phyloP scores from a whole-genome alignment of 257 asterid species.

The Penstemon davidsonii region DNA sequence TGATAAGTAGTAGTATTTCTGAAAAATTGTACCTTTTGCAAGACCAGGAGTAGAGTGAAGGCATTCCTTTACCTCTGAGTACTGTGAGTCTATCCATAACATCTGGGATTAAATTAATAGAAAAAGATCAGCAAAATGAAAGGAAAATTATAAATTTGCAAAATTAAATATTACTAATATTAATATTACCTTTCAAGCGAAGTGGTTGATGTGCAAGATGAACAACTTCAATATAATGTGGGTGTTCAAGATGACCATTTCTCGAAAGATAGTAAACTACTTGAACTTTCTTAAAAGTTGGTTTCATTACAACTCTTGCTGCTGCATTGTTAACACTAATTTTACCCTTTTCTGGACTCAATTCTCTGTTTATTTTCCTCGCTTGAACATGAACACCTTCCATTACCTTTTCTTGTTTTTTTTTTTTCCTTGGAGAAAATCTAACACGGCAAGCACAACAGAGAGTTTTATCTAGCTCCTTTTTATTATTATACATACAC shows the following conservation, averaged over 20 bases:
- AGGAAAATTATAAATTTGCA: not conserved
- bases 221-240: slow-evolving; percentile 77
- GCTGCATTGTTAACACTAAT: slow-evolving; percentile 1
- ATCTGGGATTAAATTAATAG: slow-evolving; percentile 39
- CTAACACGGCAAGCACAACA: not conserved
- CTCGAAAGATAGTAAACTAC: slow-evolving; percentile 78
- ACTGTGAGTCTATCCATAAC: slow-evolving; percentile 64
- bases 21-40: slow-evolving; percentile 65
- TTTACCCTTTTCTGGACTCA: slow-evolving; percentile 43
- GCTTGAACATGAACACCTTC: slow-evolving; percentile 23
- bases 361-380: slow-evolving; percentile 39
- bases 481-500: not conserved
- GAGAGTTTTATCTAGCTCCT: not conserved
- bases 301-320: slow-evolving; percentile 27
- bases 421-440: not conserved
- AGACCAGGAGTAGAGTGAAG: slow-evolving; percentile 92
- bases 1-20: not conserved
- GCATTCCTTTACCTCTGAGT: slow-evolving; percentile 85
- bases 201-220: slow-evolving; percentile 70
- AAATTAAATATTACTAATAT: not conserved
- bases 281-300: slow-evolving; percentile 67
- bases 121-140: not conserved
- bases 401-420: not conserved
- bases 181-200: slow-evolving; percentile 57
- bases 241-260: slow-evolving; percentile 91